These are phyloP conservation scores for Boletus rex-veris DNA, from an alignment of 768 basidiomycete genomes.

Conservation along the genomic window DNA sequence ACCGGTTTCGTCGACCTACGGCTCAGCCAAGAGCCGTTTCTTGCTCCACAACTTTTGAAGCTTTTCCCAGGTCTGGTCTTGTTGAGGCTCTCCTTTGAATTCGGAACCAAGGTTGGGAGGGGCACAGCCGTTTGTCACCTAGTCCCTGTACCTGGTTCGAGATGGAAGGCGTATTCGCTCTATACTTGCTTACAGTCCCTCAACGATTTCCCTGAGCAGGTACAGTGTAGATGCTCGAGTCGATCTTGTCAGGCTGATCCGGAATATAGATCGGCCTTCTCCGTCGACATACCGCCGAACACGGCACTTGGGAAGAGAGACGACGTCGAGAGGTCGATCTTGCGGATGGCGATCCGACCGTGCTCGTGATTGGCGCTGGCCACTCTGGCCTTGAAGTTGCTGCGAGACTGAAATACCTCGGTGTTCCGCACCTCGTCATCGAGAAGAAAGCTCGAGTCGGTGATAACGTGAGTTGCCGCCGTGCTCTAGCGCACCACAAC, in stretches of 20 bases:
- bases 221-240: not conserved
- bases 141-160: no score
- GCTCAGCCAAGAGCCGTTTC: no score
- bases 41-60: no score
- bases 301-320: conserved; percentile 45
- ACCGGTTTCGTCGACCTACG: no score
- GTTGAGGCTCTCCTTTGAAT: no score
- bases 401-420: conserved; percentile 60
- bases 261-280: not conserved
- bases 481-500: not conserved
- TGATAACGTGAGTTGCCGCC: conserved; percentile 33
- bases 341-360: conserved; percentile 47
- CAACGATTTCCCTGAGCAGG: conserved; percentile 41
- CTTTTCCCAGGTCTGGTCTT: no score
- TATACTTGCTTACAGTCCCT: no score
- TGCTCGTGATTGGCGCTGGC: conserved; percentile 61
- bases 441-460: conserved; percentile 53
- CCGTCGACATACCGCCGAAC: not conserved
- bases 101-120: no score
- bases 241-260: not conserved
- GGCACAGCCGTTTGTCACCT: no score
- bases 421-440: conserved; percentile 50
- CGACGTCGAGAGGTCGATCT: conserved; percentile 30
- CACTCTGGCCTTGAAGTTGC: conserved; percentile 66
- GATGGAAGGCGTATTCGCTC: no score